Percentiles rank a stretch among this genome's conserved stretches.
Conservation (phyloP, 78 protist genomes). For the slime mould (Dictyostelium discoideum) region DNA sequence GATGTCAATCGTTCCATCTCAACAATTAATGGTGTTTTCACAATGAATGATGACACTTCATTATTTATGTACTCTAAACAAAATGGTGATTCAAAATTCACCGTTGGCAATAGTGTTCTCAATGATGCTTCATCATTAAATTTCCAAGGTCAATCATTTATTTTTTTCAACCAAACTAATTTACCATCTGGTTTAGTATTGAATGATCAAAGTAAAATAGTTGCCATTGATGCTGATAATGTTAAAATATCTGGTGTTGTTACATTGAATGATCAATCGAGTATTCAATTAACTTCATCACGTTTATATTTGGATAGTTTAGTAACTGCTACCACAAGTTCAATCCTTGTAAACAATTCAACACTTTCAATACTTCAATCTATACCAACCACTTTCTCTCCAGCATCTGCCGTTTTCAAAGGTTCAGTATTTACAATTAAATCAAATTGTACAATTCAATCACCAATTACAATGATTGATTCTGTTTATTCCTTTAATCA, state of each 20-base stretch:
- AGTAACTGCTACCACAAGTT: background rate
- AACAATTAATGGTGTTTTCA: background rate
- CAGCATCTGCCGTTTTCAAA: background rate
- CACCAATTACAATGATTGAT: background rate
- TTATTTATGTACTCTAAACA: background rate
- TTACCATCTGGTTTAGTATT: background rate
- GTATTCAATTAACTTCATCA: background rate
- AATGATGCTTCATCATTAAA: background rate
- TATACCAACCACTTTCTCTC: background rate
- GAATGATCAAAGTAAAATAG: background rate
- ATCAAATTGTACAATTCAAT: background rate
- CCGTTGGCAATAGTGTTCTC: background rate
- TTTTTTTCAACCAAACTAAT: background rate
- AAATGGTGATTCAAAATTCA: background rate
- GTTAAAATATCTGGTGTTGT: background rate
- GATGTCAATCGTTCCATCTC: background rate
- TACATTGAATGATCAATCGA: background rate
- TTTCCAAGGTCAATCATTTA: background rate
- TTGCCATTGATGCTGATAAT: background rate
- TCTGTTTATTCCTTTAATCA: background rate
- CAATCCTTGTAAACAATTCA: background rate
- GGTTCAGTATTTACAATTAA: background rate
- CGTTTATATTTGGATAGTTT: background rate
- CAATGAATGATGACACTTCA: background rate
- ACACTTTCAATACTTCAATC: background rate